Evolutionary conservation across 352 stramenopile species (phyloP).

Genomic region (Phytopythium oedochilum): DNA sequence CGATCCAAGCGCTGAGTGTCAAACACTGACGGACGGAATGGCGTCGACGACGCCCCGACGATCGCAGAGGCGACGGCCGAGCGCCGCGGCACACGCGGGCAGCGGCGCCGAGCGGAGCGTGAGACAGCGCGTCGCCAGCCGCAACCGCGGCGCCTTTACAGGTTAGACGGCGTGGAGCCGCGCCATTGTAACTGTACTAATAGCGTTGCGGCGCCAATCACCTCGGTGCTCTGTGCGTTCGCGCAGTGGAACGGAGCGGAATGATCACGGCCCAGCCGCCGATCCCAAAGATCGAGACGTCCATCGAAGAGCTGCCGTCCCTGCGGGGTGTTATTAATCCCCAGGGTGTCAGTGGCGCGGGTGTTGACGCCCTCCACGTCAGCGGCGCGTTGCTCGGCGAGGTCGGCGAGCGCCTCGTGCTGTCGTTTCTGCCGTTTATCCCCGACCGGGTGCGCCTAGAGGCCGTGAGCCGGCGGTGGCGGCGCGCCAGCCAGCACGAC

Average conservation of each 20-base stretch:
- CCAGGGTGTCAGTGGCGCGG: no score
- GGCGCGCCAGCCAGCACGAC: slow-evolving; percentile 26
- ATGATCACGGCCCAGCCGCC: background rate
- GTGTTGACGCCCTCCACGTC: no score
- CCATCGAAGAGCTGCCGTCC: background rate
- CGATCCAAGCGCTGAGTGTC: no score
- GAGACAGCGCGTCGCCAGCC: background rate
- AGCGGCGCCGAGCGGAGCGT: background rate
- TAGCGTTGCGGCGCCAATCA: no score
- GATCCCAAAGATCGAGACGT: background rate
- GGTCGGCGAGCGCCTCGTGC: slow-evolving; percentile 30
- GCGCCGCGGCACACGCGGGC: background rate
- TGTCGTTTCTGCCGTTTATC: slow-evolving; percentile 47
- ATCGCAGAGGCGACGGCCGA: background rate
- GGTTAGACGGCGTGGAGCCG: background rate
- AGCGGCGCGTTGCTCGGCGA: slow-evolving; percentile 23
- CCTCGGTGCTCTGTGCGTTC: no score
- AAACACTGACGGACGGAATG: no score
- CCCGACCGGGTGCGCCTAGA: slow-evolving; percentile 48
- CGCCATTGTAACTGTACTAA: no score
- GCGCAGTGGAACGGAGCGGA: background rate
- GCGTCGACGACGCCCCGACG: no score
- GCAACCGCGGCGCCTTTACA: slow-evolving; percentile 4
- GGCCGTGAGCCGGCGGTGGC: slow-evolving; percentile 55
- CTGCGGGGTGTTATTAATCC: background rate